A percentile compares a stretch with the other conserved stretches of the same genome.
Evolutionary conservation across 2,329 filamentous ascomycete species (phyloP).

Genomic region (Arthrobotrys musiformis): DNA sequence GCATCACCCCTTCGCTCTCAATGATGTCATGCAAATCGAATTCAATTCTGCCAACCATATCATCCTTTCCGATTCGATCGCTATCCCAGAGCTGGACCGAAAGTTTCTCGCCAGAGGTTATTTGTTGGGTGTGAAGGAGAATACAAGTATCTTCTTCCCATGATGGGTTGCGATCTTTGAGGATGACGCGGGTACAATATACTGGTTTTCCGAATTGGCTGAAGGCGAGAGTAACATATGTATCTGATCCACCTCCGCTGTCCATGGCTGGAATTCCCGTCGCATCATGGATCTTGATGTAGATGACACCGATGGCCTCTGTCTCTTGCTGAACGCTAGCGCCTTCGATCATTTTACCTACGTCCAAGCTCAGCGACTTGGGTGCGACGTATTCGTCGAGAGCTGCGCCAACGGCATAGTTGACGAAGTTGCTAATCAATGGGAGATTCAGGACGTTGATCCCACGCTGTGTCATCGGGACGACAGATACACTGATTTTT

Average conservation of each 20-base stretch:
- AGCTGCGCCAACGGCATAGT: constrained; percentile 89
- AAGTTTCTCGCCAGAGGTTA: constrained; percentile 77
- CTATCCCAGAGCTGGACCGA: constrained; percentile 80
- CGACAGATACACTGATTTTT: constrained; percentile 87
- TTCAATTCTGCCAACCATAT: constrained; percentile 79
- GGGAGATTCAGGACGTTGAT: constrained; percentile 92
- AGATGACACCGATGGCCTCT: constrained; percentile 85
- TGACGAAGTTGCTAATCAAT: constrained; percentile 94
- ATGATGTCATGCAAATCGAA: constrained; percentile 90
- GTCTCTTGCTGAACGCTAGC: constrained; percentile 93
- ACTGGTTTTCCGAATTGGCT: constrained; percentile 75
- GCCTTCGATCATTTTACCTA: constrained; percentile 88
- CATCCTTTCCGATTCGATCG: constrained; percentile 76
- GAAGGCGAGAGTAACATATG: constrained; percentile 93
- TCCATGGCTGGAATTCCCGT: constrained; percentile 92
- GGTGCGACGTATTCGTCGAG: constrained; percentile 92
- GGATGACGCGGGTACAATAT: constrained; percentile 68
- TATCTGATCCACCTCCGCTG: constrained; percentile 87
- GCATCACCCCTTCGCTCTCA: constrained; percentile 92
- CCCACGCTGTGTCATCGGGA: constrained; percentile 83
- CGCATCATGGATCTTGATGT: constrained; percentile 90
- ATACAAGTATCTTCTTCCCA: constrained; percentile 78
- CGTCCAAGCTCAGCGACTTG: constrained; percentile 88
- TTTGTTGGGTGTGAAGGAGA: constrained; percentile 75
- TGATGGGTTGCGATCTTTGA: constrained; percentile 73